These are phyloP conservation scores for Scorias spongiosa DNA, from an alignment of 2,329 filamentous ascomycete species.

Conservation along the genomic window DNA sequence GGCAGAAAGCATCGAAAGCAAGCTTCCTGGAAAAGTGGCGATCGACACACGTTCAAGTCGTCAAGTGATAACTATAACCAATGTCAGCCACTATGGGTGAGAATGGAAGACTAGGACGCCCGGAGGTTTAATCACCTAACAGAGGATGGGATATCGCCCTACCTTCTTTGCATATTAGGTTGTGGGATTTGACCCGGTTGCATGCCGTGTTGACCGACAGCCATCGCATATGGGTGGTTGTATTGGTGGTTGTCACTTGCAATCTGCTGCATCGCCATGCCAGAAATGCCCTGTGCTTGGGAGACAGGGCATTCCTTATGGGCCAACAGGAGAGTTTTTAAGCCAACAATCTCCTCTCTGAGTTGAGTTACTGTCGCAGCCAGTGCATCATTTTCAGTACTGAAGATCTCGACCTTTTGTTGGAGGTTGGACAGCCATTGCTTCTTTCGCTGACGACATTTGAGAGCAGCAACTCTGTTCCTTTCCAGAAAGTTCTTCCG, in stretches of 20 bases:
- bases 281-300: conserved; percentile 60
- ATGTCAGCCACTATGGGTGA: too few species aligned
- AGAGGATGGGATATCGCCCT: conserved; percentile 3
- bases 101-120: too few species aligned
- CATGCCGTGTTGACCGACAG: conserved; percentile 20
- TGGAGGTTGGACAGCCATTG: conserved; percentile 95
- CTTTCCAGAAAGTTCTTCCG: conserved; percentile 93
- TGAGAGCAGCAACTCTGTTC: conserved; percentile 88
- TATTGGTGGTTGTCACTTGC: conserved; percentile 30
- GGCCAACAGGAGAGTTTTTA: conserved; percentile 81
- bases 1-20: too few species aligned
- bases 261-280: conserved; percentile 35
- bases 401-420: conserved; percentile 85
- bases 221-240: conserved; percentile 35
- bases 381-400: conserved; percentile 77
- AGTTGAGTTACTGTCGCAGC: conserved; percentile 70
- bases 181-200: conserved; percentile 18
- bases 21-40: too few species aligned
- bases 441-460: conserved; percentile 96
- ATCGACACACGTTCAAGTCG: too few species aligned
- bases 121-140: too few species aligned
- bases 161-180: conserved; percentile 21
- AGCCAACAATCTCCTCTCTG: conserved; percentile 82
- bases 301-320: conserved; percentile 95
- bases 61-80: too few species aligned